A percentile compares a stretch with the other conserved stretches of the same genome.
These are phyloP conservation scores for Saccharum officinarum DNA, from an alignment of 176 grass and related monocot genomes.

Conservation along the genomic window DNA sequence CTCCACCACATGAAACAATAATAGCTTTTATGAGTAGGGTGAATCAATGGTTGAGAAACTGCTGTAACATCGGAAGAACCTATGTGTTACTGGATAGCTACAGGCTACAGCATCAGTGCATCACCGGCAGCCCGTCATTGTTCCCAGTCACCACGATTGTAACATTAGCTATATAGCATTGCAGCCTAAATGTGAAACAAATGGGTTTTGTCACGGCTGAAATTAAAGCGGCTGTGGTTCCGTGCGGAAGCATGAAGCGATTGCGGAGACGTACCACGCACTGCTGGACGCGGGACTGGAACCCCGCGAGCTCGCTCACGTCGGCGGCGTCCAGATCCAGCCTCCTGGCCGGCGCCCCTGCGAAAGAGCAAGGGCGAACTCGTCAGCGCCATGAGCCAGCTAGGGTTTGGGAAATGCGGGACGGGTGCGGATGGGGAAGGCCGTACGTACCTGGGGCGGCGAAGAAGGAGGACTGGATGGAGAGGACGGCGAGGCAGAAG, in stretches of 20 bases:
- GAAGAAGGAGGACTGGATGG: constrained; percentile 88
- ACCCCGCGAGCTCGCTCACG: constrained; percentile 60
- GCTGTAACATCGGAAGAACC: neutral
- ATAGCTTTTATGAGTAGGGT: neutral
- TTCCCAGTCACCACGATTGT: neutral
- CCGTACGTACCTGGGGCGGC: constrained; percentile 39
- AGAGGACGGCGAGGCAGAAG: constrained; percentile 76
- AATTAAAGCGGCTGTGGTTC: neutral
- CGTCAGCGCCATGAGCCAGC: neutral
- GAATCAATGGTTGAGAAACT: neutral
- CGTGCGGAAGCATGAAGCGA: neutral
- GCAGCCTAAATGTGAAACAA: neutral
- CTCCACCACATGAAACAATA: neutral
- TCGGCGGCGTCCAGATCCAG: constrained; percentile 57
- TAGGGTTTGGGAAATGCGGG: neutral
- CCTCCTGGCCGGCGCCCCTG: constrained; percentile 39
- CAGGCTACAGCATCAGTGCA: neutral
- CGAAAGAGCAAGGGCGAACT: neutral
- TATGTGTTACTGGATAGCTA: neutral
- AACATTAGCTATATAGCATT: neutral
- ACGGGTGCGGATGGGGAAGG: neutral
- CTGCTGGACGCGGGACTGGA: constrained; percentile 81
- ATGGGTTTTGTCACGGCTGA: neutral
- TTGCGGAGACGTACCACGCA: constrained; percentile 60
- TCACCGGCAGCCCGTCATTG: neutral